phyloP scores from a whole-genome alignment of 139 green algal species.

The Coccomyxa sp. region DNA sequence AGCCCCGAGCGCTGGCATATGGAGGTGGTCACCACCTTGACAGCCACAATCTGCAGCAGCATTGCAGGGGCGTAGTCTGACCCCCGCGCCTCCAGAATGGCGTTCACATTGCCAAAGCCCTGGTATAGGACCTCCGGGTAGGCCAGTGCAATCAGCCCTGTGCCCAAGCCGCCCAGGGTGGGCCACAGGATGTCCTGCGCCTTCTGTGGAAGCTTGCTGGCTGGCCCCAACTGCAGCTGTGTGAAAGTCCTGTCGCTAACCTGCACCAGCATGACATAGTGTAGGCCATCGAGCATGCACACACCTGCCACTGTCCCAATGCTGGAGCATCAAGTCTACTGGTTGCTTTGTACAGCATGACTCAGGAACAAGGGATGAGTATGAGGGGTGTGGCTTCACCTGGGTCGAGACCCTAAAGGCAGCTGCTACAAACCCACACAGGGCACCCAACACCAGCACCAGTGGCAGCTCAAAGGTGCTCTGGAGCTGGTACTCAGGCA shows the following conservation, averaged over 20 bases:
- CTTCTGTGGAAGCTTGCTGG: background rate
- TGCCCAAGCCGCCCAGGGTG: background rate
- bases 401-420: conserved; percentile 38
- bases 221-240: background rate
- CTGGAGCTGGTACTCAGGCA: conserved; percentile 59
- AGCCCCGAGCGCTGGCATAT: conserved; percentile 75
- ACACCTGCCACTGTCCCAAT: too few species aligned
- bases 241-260: conserved; percentile 10
- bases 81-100: conserved; percentile 38
- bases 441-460: conserved; percentile 61
- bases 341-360: background rate
- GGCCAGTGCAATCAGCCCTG: conserved; percentile 45
- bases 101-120: conserved; percentile 64
- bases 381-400: conserved; percentile 7
- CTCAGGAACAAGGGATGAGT: background rate
- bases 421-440: conserved; percentile 55
- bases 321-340: too few species aligned
- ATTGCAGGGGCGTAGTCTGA: conserved; percentile 41
- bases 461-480: conserved; percentile 66
- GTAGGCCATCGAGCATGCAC: background rate
- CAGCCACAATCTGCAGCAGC: conserved; percentile 66
- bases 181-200: background rate
- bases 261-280: conserved; percentile 6
- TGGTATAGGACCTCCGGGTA: conserved; percentile 81
- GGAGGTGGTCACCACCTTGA: conserved; percentile 86